Conservation (phyloP, 176 grass and related monocot species). For the Aegilops sharonensis region DNA sequence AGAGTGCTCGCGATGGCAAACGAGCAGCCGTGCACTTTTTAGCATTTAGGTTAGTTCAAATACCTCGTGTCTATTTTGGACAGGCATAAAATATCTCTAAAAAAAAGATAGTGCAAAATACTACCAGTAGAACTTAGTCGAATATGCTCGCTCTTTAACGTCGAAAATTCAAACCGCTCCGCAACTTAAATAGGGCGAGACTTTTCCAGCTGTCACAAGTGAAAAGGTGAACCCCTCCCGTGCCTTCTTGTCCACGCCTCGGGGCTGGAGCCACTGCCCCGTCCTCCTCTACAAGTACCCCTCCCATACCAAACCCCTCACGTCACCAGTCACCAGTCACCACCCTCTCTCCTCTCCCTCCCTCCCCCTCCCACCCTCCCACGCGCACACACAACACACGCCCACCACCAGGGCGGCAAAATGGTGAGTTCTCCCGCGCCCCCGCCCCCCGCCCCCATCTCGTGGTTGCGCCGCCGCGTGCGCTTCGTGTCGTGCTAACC, state of each 20-base stretch:
- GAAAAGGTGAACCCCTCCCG: background rate
- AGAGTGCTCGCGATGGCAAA: too few relatives aligned
- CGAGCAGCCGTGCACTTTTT: too few relatives aligned
- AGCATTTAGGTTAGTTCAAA: too few relatives aligned
- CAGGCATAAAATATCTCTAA: too few relatives aligned
- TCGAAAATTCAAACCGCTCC: background rate
- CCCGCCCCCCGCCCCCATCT: background rate
- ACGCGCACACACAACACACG: background rate
- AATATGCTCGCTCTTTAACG: too few relatives aligned
- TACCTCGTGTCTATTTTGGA: too few relatives aligned
- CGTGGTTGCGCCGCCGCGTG: background rate
- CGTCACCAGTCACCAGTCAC: background rate
- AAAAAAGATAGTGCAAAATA: too few relatives aligned
- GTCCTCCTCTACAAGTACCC: constrained; percentile 24
- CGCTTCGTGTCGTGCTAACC: background rate
- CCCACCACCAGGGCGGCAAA: constrained; percentile 31
- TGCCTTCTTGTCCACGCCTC: background rate
- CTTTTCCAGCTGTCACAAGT: background rate
- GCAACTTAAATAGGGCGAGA: background rate
- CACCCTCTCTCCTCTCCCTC: background rate
- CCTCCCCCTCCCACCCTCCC: background rate
- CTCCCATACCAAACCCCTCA: background rate
- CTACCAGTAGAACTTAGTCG: too few relatives aligned
- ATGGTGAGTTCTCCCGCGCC: constrained; percentile 29
- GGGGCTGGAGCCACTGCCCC: background rate